Evolutionary conservation across 768 basidiomycete genomes (phyloP), one percentile per base, ranked within the genome.

Genomic region (Boletellus emodensis): DNA sequence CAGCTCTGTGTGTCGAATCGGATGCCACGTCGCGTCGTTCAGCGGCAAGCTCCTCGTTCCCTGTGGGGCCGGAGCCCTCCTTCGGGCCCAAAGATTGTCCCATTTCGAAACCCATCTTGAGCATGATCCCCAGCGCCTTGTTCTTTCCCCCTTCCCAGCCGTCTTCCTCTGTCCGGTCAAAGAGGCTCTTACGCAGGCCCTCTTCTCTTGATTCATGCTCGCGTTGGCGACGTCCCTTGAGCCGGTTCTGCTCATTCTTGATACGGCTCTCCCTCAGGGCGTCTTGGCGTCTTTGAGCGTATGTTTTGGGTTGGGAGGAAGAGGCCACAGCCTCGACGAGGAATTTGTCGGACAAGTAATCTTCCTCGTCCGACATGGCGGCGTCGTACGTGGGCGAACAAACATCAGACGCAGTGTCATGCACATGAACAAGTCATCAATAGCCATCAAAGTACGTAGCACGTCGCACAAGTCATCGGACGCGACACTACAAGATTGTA

Each of bases 61-160:
- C 50, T 7, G 52, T 37, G 32, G 44, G 36, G 22, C 41, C 41
- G 14, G 56, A 46, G 49, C 46, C 50, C 13, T 57, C 60, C 20
- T 62, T 46, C 61, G 69, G 75, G 15, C 90, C 90, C 26, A 93
- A 75, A 13, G 87, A 75, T 65, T 91, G 82, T 14, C 91, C 91
- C 3, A 87, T 83, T 70, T 85, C 86, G 73, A 90, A 94, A 1
- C 91, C 91, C 91, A 93, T 93, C 71, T 88, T 92, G 79, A 87
- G 82, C 91, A 94, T 94, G 74, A 94, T 92, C 14, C 80, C 78
- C 47, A 93, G 72, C 8, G 90, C 91, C 65, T 91, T 93, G 72
- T 80, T 91, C 38, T 78, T 75, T 14, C 57, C 61, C 1, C 44
- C 54, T 40, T 64, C 58, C 30, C 22, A 35, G 52, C 76, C 76